Conservation (phyloP, 1,284 basidiomycete genomes). For the Cutaneotrichosporon cutaneum region DNA sequence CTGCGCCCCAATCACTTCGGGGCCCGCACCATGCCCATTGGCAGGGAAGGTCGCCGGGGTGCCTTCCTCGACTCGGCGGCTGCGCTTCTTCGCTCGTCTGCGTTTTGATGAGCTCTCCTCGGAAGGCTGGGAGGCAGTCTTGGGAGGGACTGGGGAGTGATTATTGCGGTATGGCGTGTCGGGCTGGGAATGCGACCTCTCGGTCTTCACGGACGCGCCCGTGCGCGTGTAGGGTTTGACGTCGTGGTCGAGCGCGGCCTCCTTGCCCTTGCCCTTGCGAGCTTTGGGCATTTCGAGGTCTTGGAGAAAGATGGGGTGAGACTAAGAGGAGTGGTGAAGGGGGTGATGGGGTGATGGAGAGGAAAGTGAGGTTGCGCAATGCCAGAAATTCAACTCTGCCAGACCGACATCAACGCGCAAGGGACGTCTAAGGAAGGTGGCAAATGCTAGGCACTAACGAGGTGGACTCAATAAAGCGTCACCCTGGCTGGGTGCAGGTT, state of each 20-base stretch:
- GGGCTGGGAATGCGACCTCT: not conserved
- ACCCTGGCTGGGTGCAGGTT: not conserved
- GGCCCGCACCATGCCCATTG: not conserved
- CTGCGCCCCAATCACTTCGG: not conserved
- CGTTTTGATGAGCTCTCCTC: not conserved
- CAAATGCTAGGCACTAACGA: conserved; percentile 1
- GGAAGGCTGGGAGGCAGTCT: not conserved
- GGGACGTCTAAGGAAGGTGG: too few species aligned
- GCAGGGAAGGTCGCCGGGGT: not conserved
- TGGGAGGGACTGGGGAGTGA: not conserved
- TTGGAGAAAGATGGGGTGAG: not conserved
- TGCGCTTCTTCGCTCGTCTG: not conserved
- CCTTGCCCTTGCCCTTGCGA: not conserved
- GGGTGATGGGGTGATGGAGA: too few species aligned
- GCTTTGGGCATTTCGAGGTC: conserved; percentile 13
- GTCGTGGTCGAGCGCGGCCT: not conserved
- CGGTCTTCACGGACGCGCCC: not conserved
- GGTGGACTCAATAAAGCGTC: not conserved
- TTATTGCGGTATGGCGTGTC: not conserved
- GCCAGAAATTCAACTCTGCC: not conserved
- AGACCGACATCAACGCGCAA: not conserved
- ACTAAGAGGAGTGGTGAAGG: not conserved
- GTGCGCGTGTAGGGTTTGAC: not conserved
- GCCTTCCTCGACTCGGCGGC: not conserved
- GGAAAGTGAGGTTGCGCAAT: not conserved